These are phyloP conservation scores for Babesia microti DNA, from an alignment of 169 alveolate species.

Conservation along the genomic window DNA sequence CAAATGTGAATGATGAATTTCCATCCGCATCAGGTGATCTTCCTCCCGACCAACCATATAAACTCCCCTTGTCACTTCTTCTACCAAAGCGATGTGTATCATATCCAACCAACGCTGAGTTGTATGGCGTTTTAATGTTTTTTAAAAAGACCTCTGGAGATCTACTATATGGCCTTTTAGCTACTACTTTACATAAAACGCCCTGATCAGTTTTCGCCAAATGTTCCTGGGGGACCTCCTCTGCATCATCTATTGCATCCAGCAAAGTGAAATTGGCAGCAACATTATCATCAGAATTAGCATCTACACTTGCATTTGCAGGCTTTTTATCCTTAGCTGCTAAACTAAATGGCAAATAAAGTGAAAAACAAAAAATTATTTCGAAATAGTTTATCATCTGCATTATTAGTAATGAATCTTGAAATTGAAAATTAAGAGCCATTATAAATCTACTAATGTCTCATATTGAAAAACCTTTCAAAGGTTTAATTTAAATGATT, in stretches of 20 bases:
- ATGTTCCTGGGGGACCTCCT: too few relatives aligned
- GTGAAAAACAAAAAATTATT: too few relatives aligned
- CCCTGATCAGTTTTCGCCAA: conserved; percentile 4
- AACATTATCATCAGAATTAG: too few relatives aligned
- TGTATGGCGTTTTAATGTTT: conserved; percentile 16
- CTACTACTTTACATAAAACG: conserved; percentile 15
- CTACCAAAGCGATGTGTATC: conserved; percentile 8
- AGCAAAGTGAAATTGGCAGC: too few relatives aligned
- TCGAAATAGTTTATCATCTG: too few relatives aligned
- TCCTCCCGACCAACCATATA: conserved; percentile 35
- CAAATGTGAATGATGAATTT: conserved; percentile 12
- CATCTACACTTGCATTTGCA: too few relatives aligned
- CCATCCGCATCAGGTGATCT: conserved; percentile 3
- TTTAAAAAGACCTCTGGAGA: conserved; percentile 20
- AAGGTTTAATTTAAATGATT: conserved; percentile 2
- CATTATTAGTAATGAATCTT: too few relatives aligned
- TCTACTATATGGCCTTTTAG: conserved; percentile 13
- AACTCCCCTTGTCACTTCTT: conserved; percentile 39
- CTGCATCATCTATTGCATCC: conserved; percentile 7
- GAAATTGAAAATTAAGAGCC: too few relatives aligned
- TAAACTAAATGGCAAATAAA: too few relatives aligned
- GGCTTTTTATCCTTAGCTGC: too few relatives aligned
- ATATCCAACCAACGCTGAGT: conserved; percentile 31
- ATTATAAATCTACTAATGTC: too few relatives aligned
- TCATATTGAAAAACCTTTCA: too few relatives aligned